Evolutionary conservation across 768 basidiomycete species (phyloP).

Genomic region (Lepiota venenata): DNA sequence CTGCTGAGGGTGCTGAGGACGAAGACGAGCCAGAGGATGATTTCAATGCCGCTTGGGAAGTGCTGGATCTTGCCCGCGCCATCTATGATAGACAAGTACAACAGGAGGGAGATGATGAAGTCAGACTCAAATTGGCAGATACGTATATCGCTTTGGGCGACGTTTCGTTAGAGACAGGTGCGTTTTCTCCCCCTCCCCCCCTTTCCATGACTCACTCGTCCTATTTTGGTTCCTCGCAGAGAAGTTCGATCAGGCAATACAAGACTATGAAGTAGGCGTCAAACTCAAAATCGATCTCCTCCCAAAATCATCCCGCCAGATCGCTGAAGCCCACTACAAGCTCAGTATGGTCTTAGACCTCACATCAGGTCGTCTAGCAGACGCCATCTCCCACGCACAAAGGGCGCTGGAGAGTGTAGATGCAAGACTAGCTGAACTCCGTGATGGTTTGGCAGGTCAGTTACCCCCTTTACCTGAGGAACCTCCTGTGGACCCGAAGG

Average conservation of each 20-base stretch:
- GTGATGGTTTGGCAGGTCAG: slow-evolving; percentile 39
- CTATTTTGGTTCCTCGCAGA: slow-evolving; percentile 42
- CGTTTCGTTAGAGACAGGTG: slow-evolving; percentile 95
- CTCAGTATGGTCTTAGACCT: slow-evolving; percentile 92
- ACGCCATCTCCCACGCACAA: slow-evolving; percentile 80
- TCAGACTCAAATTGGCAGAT: slow-evolving; percentile 84
- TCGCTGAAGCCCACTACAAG: slow-evolving; percentile 93
- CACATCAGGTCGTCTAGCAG: slow-evolving; percentile 77
- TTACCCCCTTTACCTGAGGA: slow-evolving; percentile 28
- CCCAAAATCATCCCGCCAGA: slow-evolving; percentile 85
- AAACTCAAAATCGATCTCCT: slow-evolving; percentile 69
- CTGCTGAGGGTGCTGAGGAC: slow-evolving; percentile 53
- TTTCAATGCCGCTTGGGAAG: slow-evolving; percentile 97
- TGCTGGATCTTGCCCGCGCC: slow-evolving; percentile 89
- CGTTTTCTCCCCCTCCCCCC: slow-evolving; percentile 17
- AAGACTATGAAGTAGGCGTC: slow-evolving; percentile 80
- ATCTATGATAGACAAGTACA: slow-evolving; percentile 70
- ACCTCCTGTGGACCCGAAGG: slow-evolving; percentile 44
- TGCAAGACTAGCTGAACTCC: slow-evolving; percentile 59
- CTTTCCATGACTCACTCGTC: background rate
- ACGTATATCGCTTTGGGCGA: slow-evolving; percentile 90
- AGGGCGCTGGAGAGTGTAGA: slow-evolving; percentile 78
- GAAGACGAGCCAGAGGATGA: slow-evolving; percentile 93
- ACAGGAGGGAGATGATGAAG: slow-evolving; percentile 52
- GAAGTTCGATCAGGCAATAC: slow-evolving; percentile 93